Percentiles rank a stretch among this genome's conserved stretches.
These are phyloP conservation scores for Rhodamnia rubescens DNA, from an alignment of 345 rosid species.

Conservation along the genomic window DNA sequence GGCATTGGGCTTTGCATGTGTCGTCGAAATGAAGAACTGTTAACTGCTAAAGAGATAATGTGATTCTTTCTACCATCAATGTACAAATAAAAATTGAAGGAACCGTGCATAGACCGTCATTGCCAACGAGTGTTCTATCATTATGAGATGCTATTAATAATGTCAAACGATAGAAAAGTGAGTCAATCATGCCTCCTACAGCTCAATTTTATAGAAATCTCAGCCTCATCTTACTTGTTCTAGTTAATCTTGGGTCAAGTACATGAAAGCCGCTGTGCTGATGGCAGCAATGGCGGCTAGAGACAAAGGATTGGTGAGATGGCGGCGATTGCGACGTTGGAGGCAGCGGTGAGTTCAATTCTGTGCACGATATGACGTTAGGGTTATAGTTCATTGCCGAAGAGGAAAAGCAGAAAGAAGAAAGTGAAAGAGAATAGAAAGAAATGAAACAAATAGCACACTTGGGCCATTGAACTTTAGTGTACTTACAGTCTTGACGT, in stretches of 20 bases:
- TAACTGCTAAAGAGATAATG: too few relatives aligned
- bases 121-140: too few relatives aligned
- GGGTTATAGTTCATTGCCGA: background rate
- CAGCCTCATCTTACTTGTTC: background rate
- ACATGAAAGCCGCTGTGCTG: background rate
- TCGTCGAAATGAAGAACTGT: too few relatives aligned
- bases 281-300: background rate
- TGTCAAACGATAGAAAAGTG: background rate
- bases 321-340: background rate
- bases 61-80: too few relatives aligned
- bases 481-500: background rate
- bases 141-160: background rate
- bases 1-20: too few relatives aligned
- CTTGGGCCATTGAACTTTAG: too few relatives aligned
- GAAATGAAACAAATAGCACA: background rate
- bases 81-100: background rate
- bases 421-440: background rate
- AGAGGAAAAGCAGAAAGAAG: background rate
- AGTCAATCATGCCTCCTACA: background rate
- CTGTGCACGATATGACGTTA: background rate
- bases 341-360: background rate
- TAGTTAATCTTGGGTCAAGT: background rate
- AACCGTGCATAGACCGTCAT: too few relatives aligned
- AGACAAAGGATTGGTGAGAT: background rate
- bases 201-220: background rate